A percentile compares a stretch with the other conserved stretches of the same genome.
Evolutionary conservation across 352 stramenopile genomes (phyloP).

Genomic region (Saprolegnia diclina): DNA sequence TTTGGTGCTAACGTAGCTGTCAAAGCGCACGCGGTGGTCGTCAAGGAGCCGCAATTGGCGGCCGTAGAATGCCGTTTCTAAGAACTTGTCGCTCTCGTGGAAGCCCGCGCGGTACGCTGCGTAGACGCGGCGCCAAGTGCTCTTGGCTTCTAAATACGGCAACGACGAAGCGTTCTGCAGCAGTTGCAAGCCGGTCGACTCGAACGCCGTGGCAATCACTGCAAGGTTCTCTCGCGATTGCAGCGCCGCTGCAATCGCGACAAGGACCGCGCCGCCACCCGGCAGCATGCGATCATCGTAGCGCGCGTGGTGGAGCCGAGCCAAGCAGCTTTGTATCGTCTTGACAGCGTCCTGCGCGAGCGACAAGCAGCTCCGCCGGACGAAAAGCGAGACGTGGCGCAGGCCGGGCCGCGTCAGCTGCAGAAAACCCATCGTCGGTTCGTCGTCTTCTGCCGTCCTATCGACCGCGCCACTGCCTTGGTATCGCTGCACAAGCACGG

Average conservation of each 20-base stretch:
- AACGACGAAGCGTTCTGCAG: not conserved
- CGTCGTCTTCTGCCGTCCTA: not conserved
- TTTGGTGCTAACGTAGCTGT: conserved; percentile 15
- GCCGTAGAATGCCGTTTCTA: conserved; percentile 14
- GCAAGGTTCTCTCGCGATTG: not conserved
- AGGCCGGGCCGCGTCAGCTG: not conserved
- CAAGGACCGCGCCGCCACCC: conserved; percentile 7
- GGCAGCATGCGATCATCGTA: not conserved
- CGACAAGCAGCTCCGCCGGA: not conserved
- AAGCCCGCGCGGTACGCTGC: not conserved
- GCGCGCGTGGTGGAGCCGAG: not conserved
- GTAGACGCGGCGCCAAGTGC: not conserved
- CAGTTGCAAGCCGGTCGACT: not conserved
- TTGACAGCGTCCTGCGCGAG: not conserved
- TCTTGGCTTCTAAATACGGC: not conserved
- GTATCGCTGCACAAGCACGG: not conserved
- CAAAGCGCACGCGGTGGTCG: not conserved
- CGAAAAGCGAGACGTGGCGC: not conserved
- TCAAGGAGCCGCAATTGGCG: not conserved
- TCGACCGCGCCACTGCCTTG: too few species aligned
- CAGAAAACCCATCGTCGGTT: not conserved
- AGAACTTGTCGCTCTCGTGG: not conserved
- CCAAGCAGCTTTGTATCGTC: not conserved
- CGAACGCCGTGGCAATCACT: conserved; percentile 7
- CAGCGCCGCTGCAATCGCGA: conserved; percentile 7